Base-by-base conservation (phyloP, 148 eudicot genomes). In the Rhododendron simsii region DNA sequence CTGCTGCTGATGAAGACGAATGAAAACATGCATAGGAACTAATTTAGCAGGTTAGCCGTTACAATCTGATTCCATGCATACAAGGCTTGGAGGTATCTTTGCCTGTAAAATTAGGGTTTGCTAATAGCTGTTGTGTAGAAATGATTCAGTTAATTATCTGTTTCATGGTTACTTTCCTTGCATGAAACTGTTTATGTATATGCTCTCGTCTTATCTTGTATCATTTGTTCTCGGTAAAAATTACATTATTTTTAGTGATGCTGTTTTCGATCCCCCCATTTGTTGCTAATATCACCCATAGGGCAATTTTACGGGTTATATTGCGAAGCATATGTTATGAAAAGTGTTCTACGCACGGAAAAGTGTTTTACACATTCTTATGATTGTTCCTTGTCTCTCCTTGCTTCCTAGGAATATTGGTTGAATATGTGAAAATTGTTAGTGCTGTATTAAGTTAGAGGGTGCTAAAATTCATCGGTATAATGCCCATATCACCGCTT, bases 1-100 rank as follows among this genome's bases (percentile, higher is more conserved):
- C 71, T 20, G 89, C 37, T 13, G 89, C 28, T 59, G 88, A 87
- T 39, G 89, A 91, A 71, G 91, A 87, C 1, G 82, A 87, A 44
- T 81, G 67, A 88, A 50, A 47, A 9, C 55, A 47, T 35, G n/a
- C 50, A 6, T 23, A 12, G 55, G 39, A 48, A 48, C 48, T 51
- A 23, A 51, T 71, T 74, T 84, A 71, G 79, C 79, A 47, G 85
- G 44, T 33, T 65, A 81, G 84, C 83, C 57, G 30, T 80, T 30
- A 51, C 18, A 44, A 44, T 80, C 51, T 44, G 35, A 41, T 45
- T 41, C 30, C 30, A 21, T 78, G 16, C 53, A n/a, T n/a, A 26
- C 81, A 45, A 50, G 81, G 18, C 26, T 48, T 47, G 50, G 55
- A 48, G 81, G 47, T n/a, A 45, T 79, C 33, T 47, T 79, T 79